Percentiles rank a stretch among this genome's conserved stretches.
Evolutionary conservation across 1,284 basidiomycete species (phyloP).

Genomic region (Irpex rosettiformis): DNA sequence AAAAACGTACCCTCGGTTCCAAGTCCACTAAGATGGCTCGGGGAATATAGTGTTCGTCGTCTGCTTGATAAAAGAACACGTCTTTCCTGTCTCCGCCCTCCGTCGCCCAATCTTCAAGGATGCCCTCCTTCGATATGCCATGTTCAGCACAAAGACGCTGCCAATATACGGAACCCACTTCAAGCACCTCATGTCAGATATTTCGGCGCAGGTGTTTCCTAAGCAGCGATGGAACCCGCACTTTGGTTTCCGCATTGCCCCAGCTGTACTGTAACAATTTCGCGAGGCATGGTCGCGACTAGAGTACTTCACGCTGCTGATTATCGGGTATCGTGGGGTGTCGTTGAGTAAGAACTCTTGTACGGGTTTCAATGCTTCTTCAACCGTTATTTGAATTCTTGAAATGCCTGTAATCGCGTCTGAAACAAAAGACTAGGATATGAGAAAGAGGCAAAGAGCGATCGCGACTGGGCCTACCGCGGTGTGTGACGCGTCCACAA

Average conservation of each 20-base stretch:
- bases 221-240: slow-evolving; percentile 36
- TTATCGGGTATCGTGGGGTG: background rate
- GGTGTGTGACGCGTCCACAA: slow-evolving; percentile 17
- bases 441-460: background rate
- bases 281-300: slow-evolving; percentile 63
- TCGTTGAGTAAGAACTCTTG: too few relatives aligned
- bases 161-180: slow-evolving; percentile 93
- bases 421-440: background rate
- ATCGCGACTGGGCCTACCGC: background rate
- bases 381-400: background rate
- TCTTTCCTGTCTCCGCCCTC: slow-evolving; percentile 96
- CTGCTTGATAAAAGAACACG: slow-evolving; percentile 99
- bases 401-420: background rate
- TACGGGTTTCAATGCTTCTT: too few relatives aligned
- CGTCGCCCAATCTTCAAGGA: slow-evolving; percentile 92
- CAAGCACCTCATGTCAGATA: slow-evolving; percentile 20
- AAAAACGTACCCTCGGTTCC: slow-evolving; percentile 82
- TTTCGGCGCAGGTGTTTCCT: slow-evolving; percentile 8
- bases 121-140: slow-evolving; percentile 91
- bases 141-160: slow-evolving; percentile 95
- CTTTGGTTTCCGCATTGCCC: slow-evolving; percentile 98
- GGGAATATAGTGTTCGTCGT: slow-evolving; percentile 99
- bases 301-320: background rate
- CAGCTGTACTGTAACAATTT: slow-evolving; percentile 85
- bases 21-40: slow-evolving; percentile 95